Evolutionary conservation across 768 basidiomycete species (phyloP), one percentile per base, ranked within the genome.

Genomic region (Boletus coccyginus): DNA sequence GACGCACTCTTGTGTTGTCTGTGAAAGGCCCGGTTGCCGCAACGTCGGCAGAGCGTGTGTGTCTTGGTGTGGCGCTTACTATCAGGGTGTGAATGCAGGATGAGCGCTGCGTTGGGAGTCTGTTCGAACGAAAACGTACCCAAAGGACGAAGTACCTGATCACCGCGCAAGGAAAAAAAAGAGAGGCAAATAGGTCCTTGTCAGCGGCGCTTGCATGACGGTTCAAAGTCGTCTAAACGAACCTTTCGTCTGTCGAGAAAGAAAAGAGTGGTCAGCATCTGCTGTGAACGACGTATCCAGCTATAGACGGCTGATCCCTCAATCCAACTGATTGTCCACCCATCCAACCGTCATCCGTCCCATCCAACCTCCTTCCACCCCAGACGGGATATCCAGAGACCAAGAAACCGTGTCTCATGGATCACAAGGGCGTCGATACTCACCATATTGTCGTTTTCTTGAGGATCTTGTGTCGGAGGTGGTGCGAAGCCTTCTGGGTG

Each of bases 41-140:
- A 99, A 67, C 97, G 91, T 73, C 94, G 84, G 85, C 97, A 99
- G 68, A 98, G 87, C 55, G 93, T 94, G 83, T 96, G 94, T 62
- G 92, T 86, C 81, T 96, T 97, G 65, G 92, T 90, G 85, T 95
- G 94, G 74, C 93, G 83, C 82, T 95, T 95, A 91, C 94, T 93
- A 14, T 51, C 32, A 17, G 21, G 50, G 55, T 45, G 17, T 17
- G 12, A 27, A 46, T 0, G 24, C 19, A 24, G 17, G 19, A 16
- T 59, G 35, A 60, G n/a, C 21, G 31, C 7, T 16, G 2, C 17
- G 9, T 43, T 24, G 4, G 14, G 14, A 5, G 16, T 45, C 4
- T 5, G 41, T 2, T 1, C 7, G 13, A 51, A 21, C 10, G 50
- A 44, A 14, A 10, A 87, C 90, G 73, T 70, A 93, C 90, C 90